phyloP scores from a whole-genome alignment of 2,329 filamentous ascomycete genomes.

The Biscogniauxia mediterranea region DNA sequence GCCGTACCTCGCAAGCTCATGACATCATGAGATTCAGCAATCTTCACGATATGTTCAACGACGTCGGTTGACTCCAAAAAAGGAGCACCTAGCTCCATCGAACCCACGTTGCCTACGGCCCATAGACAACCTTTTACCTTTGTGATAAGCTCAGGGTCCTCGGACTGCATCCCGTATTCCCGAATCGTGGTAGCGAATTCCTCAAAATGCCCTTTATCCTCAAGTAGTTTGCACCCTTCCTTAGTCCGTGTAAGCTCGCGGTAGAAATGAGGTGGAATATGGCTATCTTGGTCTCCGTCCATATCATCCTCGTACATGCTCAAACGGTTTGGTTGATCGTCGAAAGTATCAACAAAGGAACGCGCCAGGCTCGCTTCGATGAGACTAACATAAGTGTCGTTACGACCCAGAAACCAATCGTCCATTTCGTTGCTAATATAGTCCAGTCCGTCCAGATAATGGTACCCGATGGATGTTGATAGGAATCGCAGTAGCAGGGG shows the following conservation, averaged over 20 bases:
- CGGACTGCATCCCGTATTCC: constrained; percentile 79
- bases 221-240: constrained; percentile 86
- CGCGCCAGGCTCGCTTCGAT: constrained; percentile 94
- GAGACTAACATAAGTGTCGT: constrained; percentile 91
- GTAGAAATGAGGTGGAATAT: constrained; percentile 97
- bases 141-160: constrained; percentile 80
- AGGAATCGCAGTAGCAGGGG: constrained; percentile 88
- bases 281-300: constrained; percentile 54
- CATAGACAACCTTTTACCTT: constrained; percentile 97
- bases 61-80: constrained; percentile 91
- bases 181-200: constrained; percentile 89
- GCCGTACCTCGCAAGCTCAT: constrained; percentile 93
- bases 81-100: constrained; percentile 93
- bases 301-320: constrained; percentile 58
- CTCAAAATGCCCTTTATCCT: constrained; percentile 92
- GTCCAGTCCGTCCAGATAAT: constrained; percentile 93
- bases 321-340: constrained; percentile 55
- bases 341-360: constrained; percentile 69
- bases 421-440: constrained; percentile 99
- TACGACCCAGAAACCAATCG: constrained; percentile 96
- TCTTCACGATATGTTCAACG: constrained; percentile 80
- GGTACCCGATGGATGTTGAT: constrained; percentile 94
- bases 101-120: constrained; percentile 97
- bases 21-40: constrained; percentile 84
- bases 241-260: constrained; percentile 88